phyloP scores from a whole-genome alignment of 148 eudicot species.

The Pouteria glomerata region DNA sequence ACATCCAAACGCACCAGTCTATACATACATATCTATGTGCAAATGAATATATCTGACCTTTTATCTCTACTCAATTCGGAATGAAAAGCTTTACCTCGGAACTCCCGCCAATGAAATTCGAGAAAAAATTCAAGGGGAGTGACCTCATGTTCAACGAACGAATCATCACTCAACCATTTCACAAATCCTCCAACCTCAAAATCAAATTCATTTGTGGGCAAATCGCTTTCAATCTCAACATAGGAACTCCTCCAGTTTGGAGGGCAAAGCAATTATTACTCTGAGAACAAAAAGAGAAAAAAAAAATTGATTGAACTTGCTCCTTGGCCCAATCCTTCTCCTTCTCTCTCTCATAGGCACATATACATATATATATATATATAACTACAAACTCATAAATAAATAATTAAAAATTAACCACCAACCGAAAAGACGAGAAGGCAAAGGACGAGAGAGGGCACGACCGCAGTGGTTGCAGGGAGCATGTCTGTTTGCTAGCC shows the following conservation, averaged over 20 bases:
- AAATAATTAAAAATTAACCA: no score
- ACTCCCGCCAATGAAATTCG: background rate
- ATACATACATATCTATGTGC: background rate
- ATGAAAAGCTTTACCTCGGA: constrained; percentile 1
- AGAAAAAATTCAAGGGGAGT: background rate
- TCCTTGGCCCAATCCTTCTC: background rate
- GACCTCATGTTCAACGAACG: background rate
- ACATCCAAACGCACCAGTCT: background rate
- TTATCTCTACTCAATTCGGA: background rate
- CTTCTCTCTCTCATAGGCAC: background rate
- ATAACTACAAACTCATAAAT: no score
- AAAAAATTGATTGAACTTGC: background rate
- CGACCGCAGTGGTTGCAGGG: constrained; percentile 24
- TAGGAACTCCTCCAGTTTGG: background rate
- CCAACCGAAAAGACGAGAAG: background rate
- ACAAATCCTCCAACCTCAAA: background rate
- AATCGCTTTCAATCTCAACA: constrained; percentile 1
- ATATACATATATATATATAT: background rate
- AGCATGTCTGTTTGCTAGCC: constrained; percentile 19
- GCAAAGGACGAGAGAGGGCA: constrained; percentile 1
- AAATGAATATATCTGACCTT: background rate
- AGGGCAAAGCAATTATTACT: background rate
- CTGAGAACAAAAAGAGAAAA: background rate
- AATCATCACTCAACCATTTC: background rate
- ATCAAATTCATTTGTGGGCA: background rate